phyloP scores from a whole-genome alignment of 1,139 yeast species.

The Suhomyces chickasaworum region DNA sequence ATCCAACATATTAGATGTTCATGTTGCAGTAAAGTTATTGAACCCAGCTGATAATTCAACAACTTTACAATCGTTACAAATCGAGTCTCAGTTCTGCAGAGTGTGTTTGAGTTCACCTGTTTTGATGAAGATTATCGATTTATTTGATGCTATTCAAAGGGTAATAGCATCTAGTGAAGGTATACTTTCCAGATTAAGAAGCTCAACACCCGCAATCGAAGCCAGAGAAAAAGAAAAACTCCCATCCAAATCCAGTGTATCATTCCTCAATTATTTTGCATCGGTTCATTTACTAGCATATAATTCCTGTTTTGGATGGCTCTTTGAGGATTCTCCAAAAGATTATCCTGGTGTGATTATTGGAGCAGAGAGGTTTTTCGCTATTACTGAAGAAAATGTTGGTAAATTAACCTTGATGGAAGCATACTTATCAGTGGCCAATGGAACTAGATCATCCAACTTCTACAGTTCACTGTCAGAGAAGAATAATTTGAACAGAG shows the following conservation, averaged over 20 bases:
- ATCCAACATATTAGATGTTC: constrained; percentile 51
- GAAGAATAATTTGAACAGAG: constrained; percentile 54
- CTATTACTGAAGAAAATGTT: constrained; percentile 58
- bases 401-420: constrained; percentile 69
- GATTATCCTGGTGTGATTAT: constrained; percentile 67
- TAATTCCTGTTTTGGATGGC: constrained; percentile 76
- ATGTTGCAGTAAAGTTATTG: constrained; percentile 38
- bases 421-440: constrained; percentile 67
- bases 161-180: not conserved
- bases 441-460: constrained; percentile 54
- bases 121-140: constrained; percentile 38
- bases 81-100: constrained; percentile 60
- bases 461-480: constrained; percentile 55
- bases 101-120: constrained; percentile 58
- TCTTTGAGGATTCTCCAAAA: constrained; percentile 50
- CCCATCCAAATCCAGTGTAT: constrained; percentile 3
- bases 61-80: constrained; percentile 48
- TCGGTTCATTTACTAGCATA: constrained; percentile 63
- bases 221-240: no score
- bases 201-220: no score
- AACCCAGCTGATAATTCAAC: constrained; percentile 25
- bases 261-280: constrained; percentile 32
- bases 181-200: not conserved
- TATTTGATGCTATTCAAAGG: constrained; percentile 11
- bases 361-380: constrained; percentile 73